Percentiles rank a stretch among this genome's conserved stretches.
phyloP scores from a whole-genome alignment of 768 basidiomycete genomes.

The Boletus vermiculosoides region DNA sequence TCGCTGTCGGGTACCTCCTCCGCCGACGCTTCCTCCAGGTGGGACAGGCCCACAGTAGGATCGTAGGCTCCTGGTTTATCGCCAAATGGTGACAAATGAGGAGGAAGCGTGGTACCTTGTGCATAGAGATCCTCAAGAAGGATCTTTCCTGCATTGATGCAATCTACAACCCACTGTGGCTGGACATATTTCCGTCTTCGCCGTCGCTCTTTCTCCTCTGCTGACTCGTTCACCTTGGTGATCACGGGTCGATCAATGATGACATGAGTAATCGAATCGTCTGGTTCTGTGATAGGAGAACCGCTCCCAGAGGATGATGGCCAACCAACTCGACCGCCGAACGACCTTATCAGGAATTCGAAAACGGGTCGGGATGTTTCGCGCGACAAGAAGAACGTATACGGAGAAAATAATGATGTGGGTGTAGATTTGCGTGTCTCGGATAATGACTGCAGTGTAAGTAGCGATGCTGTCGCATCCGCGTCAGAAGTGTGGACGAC shows the following conservation, averaged over 20 bases:
- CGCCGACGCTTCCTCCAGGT: conserved; percentile 21
- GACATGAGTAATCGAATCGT: conserved; percentile 89
- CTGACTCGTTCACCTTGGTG: conserved; percentile 46
- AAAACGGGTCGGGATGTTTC: conserved; percentile 90
- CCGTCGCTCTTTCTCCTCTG: conserved; percentile 59
- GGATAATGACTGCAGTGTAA: conserved; percentile 67
- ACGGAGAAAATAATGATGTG: conserved; percentile 75
- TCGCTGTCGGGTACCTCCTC: conserved; percentile 33
- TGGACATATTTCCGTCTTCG: conserved; percentile 84
- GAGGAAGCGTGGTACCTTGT: conserved; percentile 85
- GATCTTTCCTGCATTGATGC: conserved; percentile 83
- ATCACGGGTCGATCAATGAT: conserved; percentile 85
- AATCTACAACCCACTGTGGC: conserved; percentile 98
- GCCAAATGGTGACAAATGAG: conserved; percentile 95
- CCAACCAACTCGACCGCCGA: conserved; percentile 93
- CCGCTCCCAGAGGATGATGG: conserved; percentile 76
- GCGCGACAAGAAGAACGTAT: conserved; percentile 90
- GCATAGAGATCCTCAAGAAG: conserved; percentile 82
- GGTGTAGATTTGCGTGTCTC: conserved; percentile 56
- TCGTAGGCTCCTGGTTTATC: conserved; percentile 77
- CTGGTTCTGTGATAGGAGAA: conserved; percentile 73
- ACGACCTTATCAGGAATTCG: conserved; percentile 90
- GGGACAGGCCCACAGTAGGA: conserved; percentile 43
- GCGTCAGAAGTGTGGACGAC: conserved; percentile 55
- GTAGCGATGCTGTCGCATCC: conserved; percentile 48